Evolutionary conservation across 768 basidiomycete species (phyloP).

Genomic region (Podaxis sp.): DNA sequence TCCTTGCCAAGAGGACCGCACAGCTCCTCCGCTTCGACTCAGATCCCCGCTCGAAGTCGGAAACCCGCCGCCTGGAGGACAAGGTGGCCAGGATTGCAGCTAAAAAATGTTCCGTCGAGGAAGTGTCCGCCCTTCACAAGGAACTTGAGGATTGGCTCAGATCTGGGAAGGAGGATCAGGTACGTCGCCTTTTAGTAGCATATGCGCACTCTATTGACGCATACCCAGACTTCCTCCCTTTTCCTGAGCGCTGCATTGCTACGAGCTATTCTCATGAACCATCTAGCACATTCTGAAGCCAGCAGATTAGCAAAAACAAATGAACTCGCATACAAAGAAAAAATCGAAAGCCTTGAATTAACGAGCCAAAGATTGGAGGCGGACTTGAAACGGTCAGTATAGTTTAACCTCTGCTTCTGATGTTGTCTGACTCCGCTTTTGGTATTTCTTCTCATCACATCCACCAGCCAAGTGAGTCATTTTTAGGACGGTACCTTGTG

Average conservation of each 20-base stretch:
- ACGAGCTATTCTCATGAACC: constrained; percentile 81
- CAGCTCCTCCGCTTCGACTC: constrained; percentile 46
- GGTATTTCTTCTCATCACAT: constrained; percentile 12
- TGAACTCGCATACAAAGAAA: constrained; percentile 60
- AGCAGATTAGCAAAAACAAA: constrained; percentile 62
- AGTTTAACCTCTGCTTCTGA: constrained; percentile 12
- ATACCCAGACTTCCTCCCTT: constrained; percentile 58
- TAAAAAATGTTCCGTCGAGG: constrained; percentile 87
- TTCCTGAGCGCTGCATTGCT: constrained; percentile 75
- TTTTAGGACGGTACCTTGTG: constrained; percentile 9
- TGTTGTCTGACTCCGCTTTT: constrained; percentile 18
- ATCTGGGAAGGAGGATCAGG: constrained; percentile 66
- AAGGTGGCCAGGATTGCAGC: constrained; percentile 76
- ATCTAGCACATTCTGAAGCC: constrained; percentile 76
- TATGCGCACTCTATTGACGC: constrained; percentile 16
- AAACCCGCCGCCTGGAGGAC: constrained; percentile 70
- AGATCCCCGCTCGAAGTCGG: constrained; percentile 41
- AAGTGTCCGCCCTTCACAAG: constrained; percentile 73
- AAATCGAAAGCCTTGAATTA: constrained; percentile 64
- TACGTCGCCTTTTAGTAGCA: constrained; percentile 34
- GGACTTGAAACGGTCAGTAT: constrained; percentile 69
- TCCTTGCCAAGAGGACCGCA: constrained; percentile 46
- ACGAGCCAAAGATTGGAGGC: constrained; percentile 59
- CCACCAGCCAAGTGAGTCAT: constrained; percentile 59
- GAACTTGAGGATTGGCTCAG: constrained; percentile 78